These are phyloP conservation scores for Arthrobotrys iridis DNA, from an alignment of 2,329 filamentous ascomycete genomes.

Conservation along the genomic window DNA sequence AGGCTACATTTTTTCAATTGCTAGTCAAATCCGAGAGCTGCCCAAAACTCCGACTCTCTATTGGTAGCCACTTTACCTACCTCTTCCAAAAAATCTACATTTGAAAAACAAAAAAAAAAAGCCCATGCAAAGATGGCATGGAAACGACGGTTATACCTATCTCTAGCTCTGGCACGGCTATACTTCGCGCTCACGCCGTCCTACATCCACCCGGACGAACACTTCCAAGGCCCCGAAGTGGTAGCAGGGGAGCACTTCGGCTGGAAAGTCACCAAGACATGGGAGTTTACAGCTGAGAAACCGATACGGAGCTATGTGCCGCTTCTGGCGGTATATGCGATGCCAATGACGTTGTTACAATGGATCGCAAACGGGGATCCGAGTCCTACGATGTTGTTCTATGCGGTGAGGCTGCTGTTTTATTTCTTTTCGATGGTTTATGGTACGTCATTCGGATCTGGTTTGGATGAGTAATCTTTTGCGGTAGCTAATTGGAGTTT, in stretches of 20 bases:
- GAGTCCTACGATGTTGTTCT: slow-evolving; percentile 82
- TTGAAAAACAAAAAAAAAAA: slow-evolving; percentile 4
- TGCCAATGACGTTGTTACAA: slow-evolving; percentile 90
- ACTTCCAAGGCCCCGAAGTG: slow-evolving; percentile 97
- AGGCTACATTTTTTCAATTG: too few relatives aligned
- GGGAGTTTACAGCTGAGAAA: slow-evolving; percentile 90
- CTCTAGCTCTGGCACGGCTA: slow-evolving; percentile 84
- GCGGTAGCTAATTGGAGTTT: slow-evolving; percentile 39
- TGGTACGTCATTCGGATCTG: too few relatives aligned
- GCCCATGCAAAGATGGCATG: slow-evolving; percentile 72
- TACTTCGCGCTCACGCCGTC: slow-evolving; percentile 95
- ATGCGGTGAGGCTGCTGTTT: slow-evolving; percentile 87
- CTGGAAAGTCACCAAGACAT: slow-evolving; percentile 88
- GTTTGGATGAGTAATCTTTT: too few relatives aligned
- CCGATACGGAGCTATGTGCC: slow-evolving; percentile 97
- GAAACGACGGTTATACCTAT: slow-evolving; percentile 81
- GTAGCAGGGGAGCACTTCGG: slow-evolving; percentile 93
- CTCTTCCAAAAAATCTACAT: too few relatives aligned
- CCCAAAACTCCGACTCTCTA: too few relatives aligned
- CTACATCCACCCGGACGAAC: slow-evolving; percentile 98
- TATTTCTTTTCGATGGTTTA: slow-evolving; percentile 94
- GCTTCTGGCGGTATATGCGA: slow-evolving; percentile 91
- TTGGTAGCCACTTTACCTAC: too few relatives aligned
- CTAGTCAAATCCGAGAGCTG: too few relatives aligned
- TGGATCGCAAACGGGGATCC: slow-evolving; percentile 90